Evolutionary conservation across 139 green algal species (phyloP).

Genomic region (Chlorella ohadii): DNA sequence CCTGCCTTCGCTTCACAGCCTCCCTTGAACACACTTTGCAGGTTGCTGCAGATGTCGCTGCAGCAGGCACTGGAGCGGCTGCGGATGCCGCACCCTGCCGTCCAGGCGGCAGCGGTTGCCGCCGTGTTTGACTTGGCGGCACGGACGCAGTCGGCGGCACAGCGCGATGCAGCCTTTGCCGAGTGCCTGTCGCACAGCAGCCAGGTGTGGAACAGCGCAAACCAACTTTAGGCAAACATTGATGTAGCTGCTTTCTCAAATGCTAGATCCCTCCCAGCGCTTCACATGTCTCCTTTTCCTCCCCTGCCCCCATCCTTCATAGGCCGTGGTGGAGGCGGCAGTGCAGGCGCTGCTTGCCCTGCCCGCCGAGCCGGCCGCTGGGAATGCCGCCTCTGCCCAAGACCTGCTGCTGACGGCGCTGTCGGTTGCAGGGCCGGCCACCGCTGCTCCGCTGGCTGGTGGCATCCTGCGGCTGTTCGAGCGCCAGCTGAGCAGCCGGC

Average conservation of each 20-base stretch:
- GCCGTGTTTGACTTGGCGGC: not conserved
- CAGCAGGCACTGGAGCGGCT: not conserved
- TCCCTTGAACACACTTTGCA: no score
- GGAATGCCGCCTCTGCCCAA: not conserved
- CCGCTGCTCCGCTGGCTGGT: not conserved
- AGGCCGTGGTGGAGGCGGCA: not conserved
- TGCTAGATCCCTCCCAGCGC: not conserved
- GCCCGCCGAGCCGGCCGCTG: not conserved
- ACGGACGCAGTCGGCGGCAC: not conserved
- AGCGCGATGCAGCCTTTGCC: not conserved
- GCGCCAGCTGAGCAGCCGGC: not conserved
- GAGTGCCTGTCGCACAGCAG: not conserved
- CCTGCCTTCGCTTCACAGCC: no score
- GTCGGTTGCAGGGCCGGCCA: not conserved
- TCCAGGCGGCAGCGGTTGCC: not conserved
- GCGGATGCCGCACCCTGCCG: not conserved
- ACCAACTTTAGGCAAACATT: not conserved
- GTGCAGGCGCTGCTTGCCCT: not conserved
- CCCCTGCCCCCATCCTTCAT: not conserved
- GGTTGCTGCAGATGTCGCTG: not conserved
- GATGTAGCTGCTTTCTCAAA: not conserved
- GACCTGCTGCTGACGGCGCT: slow-evolving; percentile 27
- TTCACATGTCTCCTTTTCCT: not conserved
- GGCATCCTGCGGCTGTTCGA: slow-evolving; percentile 17
- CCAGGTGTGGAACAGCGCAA: not conserved